These are phyloP conservation scores for Plasmodium inui DNA, from an alignment of 169 alveolate genomes.

Conservation along the genomic window DNA sequence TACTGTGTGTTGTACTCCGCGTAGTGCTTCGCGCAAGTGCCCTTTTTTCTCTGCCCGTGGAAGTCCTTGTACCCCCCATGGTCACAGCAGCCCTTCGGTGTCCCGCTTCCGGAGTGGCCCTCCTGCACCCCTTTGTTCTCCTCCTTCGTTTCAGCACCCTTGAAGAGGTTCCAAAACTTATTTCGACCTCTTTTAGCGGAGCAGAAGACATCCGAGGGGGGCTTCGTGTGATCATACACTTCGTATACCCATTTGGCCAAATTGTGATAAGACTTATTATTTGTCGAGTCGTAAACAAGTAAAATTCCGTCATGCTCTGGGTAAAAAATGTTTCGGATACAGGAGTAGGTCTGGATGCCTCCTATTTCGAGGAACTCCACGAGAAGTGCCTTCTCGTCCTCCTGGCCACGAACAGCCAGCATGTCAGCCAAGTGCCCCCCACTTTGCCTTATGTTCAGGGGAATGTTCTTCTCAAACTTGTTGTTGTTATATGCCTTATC, in stretches of 20 bases:
- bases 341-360: constrained; percentile 60
- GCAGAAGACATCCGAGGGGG: constrained; percentile 64
- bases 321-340: constrained; percentile 64
- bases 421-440: not conserved
- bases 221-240: constrained; percentile 34
- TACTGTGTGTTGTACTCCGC: not conserved
- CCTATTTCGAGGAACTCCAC: constrained; percentile 74
- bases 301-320: constrained; percentile 62
- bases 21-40: not conserved
- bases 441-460: constrained; percentile 28
- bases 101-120: not conserved
- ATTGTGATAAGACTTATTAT: constrained; percentile 68
- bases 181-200: constrained; percentile 9
- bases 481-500: constrained; percentile 50
- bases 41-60: not conserved
- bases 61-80: not conserved
- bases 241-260: constrained; percentile 67
- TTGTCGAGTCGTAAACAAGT: constrained; percentile 62
- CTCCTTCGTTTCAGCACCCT: not conserved
- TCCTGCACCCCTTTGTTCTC: not conserved
- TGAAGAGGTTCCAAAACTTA: constrained; percentile 39
- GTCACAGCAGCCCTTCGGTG: not conserved
- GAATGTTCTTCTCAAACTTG: constrained; percentile 36
- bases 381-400: not conserved
- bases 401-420: not conserved